A percentile compares a stretch with the other conserved stretches of the same genome.
Conservation (phyloP, 345 rosid species). For the Arabis hirsuta region DNA sequence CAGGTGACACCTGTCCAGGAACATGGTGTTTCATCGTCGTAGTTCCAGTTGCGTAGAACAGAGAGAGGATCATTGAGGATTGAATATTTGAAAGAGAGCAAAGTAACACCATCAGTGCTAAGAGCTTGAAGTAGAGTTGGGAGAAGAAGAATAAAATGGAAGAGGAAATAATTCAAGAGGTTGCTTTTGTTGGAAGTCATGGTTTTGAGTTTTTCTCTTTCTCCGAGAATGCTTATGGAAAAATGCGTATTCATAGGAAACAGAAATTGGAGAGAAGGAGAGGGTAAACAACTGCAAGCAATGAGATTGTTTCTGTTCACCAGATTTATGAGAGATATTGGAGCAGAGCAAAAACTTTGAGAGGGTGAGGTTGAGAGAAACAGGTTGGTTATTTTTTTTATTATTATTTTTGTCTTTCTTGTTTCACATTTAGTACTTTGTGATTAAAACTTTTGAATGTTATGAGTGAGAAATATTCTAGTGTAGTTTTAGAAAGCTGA, state of each 20-base stretch:
- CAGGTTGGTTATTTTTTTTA: slow-evolving; percentile 23
- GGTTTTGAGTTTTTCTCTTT: slow-evolving; percentile 27
- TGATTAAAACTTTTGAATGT: not conserved
- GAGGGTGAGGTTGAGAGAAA: slow-evolving; percentile 30
- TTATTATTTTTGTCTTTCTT: slow-evolving; percentile 29
- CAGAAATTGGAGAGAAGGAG: slow-evolving; percentile 37
- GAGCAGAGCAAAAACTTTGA: slow-evolving; percentile 31
- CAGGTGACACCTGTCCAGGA: slow-evolving; percentile 75
- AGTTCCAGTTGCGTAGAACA: slow-evolving; percentile 65
- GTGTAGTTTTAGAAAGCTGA: no score
- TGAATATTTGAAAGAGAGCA: slow-evolving; percentile 77
- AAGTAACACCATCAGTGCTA: slow-evolving; percentile 60
- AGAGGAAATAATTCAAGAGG: slow-evolving; percentile 26
- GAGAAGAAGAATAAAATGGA: slow-evolving; percentile 36
- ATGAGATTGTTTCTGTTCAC: slow-evolving; percentile 63
- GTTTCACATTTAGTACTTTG: slow-evolving; percentile 29
- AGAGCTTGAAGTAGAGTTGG: slow-evolving; percentile 51
- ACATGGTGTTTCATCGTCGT: slow-evolving; percentile 67
- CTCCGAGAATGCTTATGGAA: slow-evolving; percentile 23
- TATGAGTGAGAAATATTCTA: no score
- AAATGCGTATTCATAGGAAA: slow-evolving; percentile 45
- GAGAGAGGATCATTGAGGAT: slow-evolving; percentile 65
- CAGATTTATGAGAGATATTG: slow-evolving; percentile 50
- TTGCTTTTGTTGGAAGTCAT: slow-evolving; percentile 45
- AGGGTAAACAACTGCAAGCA: slow-evolving; percentile 64